Percentiles rank a stretch among this genome's conserved stretches.
Evolutionary conservation across 2,329 filamentous ascomycete genomes (phyloP).

Genomic region (Aspergillus sp.): DNA sequence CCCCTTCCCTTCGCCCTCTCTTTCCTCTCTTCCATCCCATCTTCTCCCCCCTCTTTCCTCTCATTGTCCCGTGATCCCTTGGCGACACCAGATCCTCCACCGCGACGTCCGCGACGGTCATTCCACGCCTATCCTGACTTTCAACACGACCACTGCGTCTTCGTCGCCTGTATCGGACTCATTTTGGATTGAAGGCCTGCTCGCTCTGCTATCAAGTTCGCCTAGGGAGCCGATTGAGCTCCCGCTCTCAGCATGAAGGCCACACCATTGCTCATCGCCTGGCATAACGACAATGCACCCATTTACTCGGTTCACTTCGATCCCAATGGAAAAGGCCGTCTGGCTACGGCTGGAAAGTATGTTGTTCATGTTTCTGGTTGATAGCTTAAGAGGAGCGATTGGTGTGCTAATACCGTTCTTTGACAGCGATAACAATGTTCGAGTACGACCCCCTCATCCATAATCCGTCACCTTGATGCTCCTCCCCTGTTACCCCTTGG

Average conservation of each 20-base stretch:
- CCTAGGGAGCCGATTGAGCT: conserved; percentile 26
- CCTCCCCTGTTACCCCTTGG: conserved; percentile 5
- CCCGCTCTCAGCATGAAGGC: conserved; percentile 72
- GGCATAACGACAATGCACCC: conserved; percentile 95
- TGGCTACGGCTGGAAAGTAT: conserved; percentile 84
- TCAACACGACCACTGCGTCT: too few relatives aligned
- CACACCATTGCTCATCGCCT: conserved; percentile 92
- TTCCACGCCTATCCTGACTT: too few relatives aligned
- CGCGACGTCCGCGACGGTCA: not conserved
- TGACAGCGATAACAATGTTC: conserved; percentile 78
- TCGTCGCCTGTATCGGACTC: too few relatives aligned
- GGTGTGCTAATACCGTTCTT: conserved; percentile 6
- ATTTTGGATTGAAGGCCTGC: not conserved
- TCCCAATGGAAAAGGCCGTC: conserved; percentile 80
- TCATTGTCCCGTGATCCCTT: conserved; percentile 1
- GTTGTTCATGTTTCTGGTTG: conserved; percentile 15
- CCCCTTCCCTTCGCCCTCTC: not conserved
- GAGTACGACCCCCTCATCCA: conserved; percentile 56
- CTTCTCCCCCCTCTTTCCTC: not conserved
- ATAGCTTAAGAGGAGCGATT: conserved; percentile 9
- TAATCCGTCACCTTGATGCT: conserved; percentile 15
- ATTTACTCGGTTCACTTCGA: conserved; percentile 99
- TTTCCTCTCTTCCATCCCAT: not conserved
- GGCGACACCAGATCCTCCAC: not conserved
- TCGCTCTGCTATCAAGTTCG: conserved; percentile 1